A percentile compares a stretch with the other conserved stretches of the same genome.
These are phyloP conservation scores for Phaseolus coccineus DNA, from an alignment of 331 rosid species.

Conservation along the genomic window DNA sequence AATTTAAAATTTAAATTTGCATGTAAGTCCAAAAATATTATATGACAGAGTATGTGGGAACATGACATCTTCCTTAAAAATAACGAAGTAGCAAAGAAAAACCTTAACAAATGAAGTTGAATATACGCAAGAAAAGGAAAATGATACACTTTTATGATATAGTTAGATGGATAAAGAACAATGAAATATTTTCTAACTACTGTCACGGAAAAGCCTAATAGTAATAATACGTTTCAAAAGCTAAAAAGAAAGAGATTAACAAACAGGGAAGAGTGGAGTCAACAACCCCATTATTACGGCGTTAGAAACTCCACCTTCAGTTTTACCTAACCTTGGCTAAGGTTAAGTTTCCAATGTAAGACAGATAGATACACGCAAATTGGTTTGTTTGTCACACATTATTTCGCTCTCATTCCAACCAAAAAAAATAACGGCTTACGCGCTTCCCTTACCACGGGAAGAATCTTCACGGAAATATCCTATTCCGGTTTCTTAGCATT, in stretches of 20 bases:
- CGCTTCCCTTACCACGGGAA: neutral
- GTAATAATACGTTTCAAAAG: neutral
- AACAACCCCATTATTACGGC: constrained; percentile 29
- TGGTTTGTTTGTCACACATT: neutral
- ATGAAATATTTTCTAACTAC: constrained; percentile 19
- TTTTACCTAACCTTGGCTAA: neutral
- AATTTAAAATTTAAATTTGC: neutral
- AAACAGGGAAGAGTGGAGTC: neutral
- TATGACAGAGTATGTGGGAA: neutral
- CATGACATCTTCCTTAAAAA: neutral
- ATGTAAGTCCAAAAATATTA: neutral
- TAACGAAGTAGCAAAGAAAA: neutral
- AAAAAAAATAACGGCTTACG: neutral
- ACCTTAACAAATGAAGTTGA: neutral
- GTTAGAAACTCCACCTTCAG: constrained; percentile 22
- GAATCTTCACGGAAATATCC: neutral
- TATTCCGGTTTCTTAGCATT: neutral
- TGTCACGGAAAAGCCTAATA: constrained; percentile 6
- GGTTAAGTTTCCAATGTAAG: constrained; percentile 18
- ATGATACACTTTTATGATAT: too few relatives aligned
- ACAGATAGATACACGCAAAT: neutral
- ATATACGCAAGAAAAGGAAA: neutral
- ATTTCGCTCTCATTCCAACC: neutral
- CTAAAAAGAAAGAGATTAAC: neutral
- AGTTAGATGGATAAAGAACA: constrained; percentile 27